Base-by-base conservation (phyloP, 1,284 basidiomycete genomes). In the Apiotrichum sp. region DNA sequence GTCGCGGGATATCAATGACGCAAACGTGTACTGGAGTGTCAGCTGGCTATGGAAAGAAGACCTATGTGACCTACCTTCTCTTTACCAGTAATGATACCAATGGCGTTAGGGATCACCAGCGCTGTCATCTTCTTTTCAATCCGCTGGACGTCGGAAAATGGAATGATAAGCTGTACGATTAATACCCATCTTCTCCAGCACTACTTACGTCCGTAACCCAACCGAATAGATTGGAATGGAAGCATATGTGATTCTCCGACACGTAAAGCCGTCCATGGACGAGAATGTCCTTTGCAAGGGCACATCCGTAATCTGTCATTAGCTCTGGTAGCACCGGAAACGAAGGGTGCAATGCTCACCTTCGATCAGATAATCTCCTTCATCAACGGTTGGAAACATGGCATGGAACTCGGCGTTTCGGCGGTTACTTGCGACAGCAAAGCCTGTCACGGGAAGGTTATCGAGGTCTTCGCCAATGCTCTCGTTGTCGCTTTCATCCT, bases 61-160 rank as follows among this genome's bases (percentile, higher is more conserved):
- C 36, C 7, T 13, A 38, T 13, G n/a, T 9, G 14, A 40, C 49
- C 8, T 33, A 78, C 78, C 58, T 79, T 78, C 41, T 77, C 74
- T 59, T 86, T 85, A 33, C 84, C 81, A 0, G 95, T 97, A 11
- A 86, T 84, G 53, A 98, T 83, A 66, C 89, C 88, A 64, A 99
- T 95, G 8, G 93, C 95, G 72, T 98, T 99, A 11, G 96, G 95
- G 61, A 98, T 99, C 57, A 99, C 91, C 64, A 96, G 89, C 1
- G 95, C 95, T 0, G 96, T 98, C 91, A 95, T 98, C 66, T 87
- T 89, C 81, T 98, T 98, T 73, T 98, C 95, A 46, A 99, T 84
- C 11, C 84, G 80, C 38, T 83, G 86, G 56, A 98, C 87, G 65
- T 98, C 93, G 68, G 86, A 84, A 64, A 98, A 96, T 3, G 95